phyloP scores from a whole-genome alignment of 768 basidiomycete species.

The Strobilomyces confusus region DNA sequence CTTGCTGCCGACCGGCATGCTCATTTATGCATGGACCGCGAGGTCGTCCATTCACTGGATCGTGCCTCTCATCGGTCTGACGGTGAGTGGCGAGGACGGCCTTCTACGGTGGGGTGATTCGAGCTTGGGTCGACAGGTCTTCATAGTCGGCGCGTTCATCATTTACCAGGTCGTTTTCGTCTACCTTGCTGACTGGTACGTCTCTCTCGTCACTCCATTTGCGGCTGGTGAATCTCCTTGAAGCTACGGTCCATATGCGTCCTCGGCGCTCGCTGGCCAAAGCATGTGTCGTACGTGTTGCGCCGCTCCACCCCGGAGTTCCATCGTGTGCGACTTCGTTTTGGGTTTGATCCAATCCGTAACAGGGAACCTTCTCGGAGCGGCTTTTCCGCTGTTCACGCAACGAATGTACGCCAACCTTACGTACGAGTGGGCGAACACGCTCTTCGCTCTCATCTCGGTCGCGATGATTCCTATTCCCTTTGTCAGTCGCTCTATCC shows the following conservation, averaged over 20 bases:
- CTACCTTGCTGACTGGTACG: constrained; percentile 63
- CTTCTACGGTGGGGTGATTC: background rate
- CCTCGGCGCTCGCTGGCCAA: constrained; percentile 66
- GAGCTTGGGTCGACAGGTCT: constrained; percentile 33
- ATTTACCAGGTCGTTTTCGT: constrained; percentile 59
- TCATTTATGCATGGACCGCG: constrained; percentile 72
- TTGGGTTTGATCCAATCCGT: background rate
- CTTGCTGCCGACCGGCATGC: constrained; percentile 56
- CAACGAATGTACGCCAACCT: constrained; percentile 53
- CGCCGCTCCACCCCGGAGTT: background rate
- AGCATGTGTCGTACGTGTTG: constrained; percentile 48
- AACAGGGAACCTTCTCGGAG: constrained; percentile 47
- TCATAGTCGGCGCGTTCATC: constrained; percentile 47
- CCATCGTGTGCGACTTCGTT: constrained; percentile 18
- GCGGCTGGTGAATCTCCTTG: background rate
- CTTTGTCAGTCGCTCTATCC: constrained; percentile 37
- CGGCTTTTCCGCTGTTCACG: constrained; percentile 61
- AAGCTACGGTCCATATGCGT: constrained; percentile 59
- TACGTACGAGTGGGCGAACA: constrained; percentile 58
- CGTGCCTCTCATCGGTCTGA: constrained; percentile 30
- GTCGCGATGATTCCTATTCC: constrained; percentile 56
- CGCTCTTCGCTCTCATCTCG: constrained; percentile 51
- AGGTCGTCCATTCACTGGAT: constrained; percentile 57
- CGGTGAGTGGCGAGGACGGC: constrained; percentile 9
- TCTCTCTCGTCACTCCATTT: background rate